Evolutionary conservation across 805 yeast species (phyloP), one percentile per base, ranked within the genome.

Genomic region (Wickerhamomyces canadensis): DNA sequence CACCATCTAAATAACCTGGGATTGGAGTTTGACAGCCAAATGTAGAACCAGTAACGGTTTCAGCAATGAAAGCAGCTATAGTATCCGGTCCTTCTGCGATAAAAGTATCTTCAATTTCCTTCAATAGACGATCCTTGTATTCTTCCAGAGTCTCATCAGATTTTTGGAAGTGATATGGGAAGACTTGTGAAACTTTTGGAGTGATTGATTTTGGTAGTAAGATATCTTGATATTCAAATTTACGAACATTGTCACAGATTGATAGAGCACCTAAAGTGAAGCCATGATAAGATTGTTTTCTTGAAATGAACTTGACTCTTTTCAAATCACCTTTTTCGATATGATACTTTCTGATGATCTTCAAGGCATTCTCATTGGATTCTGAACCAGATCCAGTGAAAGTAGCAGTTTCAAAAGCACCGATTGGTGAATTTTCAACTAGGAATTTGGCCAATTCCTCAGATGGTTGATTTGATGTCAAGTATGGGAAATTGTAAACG

Each of bases 331-430:
- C 74, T 18, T 51, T 60, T 44, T 66, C 73, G 28, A 62, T 54
- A 40, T 58, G 67, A 45, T 64, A 70, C 52, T 70, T 74, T 51
- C 64, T 63, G 21, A 74, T 73, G 44, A 78, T 72, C 59, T 77
- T 78, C 48, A 78, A 47, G 5, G 81, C 80, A 19, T 78, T 79
- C 53, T 78, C 84, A 51, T 75, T 78, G 16, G 83, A 75, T 57
- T 78, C 84, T 14, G 83, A 66, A 9, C 86, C 87, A 4, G 81
- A 72, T 40, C 78, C 77, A 35, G 75, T 68, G 55, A 65, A 67
- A 23, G 65, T 54, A 5, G 70, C 73, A 34, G 64, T 52, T 31
- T 58, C 62, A 48, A 69, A 68, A 7, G 69, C 63, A 13, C 65
- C 68, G n/a, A 47, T 44, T 35, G 72, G 71, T n/a, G 72, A 67